Percentiles rank a stretch among this genome's conserved stretches.
phyloP scores from a whole-genome alignment of 2,329 filamentous ascomycete genomes.

The Chrysoporthe puriensis region DNA sequence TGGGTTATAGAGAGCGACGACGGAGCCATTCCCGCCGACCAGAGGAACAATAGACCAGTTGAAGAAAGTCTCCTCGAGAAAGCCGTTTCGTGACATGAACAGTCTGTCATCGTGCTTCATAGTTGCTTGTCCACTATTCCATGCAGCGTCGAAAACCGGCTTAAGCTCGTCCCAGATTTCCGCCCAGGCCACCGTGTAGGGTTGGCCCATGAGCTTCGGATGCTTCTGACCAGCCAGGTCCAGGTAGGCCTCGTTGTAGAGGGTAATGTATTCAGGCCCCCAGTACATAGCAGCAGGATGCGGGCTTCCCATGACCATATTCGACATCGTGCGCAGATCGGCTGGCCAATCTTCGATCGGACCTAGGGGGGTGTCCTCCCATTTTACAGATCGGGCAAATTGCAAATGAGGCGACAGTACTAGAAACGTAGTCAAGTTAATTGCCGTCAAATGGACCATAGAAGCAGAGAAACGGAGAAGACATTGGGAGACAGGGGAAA shows the following conservation, averaged over 20 bases:
- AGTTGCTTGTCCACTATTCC: conserved; percentile 72
- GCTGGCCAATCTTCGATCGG: conserved; percentile 75
- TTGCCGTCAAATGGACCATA: not conserved
- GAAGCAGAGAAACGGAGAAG: not conserved
- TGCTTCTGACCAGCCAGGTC: conserved; percentile 69
- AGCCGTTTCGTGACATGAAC: conserved; percentile 71
- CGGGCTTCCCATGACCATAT: conserved; percentile 79
- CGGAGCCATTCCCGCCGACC: conserved; percentile 72
- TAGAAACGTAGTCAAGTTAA: conserved; percentile 42
- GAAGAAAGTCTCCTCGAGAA: conserved; percentile 79
- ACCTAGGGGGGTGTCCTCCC: conserved; percentile 73
- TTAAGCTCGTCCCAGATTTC: conserved; percentile 77
- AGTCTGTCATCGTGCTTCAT: conserved; percentile 84
- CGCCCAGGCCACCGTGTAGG: conserved; percentile 69
- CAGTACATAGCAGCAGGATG: conserved; percentile 80
- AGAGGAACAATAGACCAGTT: conserved; percentile 82
- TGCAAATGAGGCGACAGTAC: conserved; percentile 71
- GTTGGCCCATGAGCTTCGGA: conserved; percentile 73
- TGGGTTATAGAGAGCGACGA: conserved; percentile 78
- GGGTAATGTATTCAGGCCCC: conserved; percentile 63
- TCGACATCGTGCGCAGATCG: conserved; percentile 77
- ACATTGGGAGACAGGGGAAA: not conserved
- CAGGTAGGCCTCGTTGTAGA: conserved; percentile 76
- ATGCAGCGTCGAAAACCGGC: conserved; percentile 69
- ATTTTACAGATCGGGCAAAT: conserved; percentile 73